Conservation (phyloP, 495 filamentous ascomycete species). For the Rostrohypoxylon terebratum region DNA sequence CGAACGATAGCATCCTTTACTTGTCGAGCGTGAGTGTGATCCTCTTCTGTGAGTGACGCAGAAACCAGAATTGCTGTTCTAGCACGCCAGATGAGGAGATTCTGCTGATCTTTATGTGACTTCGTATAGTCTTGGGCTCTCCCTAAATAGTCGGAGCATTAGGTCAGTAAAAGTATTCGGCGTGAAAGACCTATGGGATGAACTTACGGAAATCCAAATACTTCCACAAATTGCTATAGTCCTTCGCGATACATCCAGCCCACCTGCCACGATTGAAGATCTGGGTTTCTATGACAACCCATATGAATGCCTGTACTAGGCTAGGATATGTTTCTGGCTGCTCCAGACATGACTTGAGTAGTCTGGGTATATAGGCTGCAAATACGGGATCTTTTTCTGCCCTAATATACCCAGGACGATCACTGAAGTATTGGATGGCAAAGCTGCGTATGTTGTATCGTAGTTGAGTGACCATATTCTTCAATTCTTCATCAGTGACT, state of each 20-base stretch:
- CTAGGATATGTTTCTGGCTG: background rate
- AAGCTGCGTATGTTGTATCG: background rate
- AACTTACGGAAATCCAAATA: background rate
- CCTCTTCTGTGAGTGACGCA: background rate
- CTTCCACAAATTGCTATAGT: background rate
- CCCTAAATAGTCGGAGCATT: background rate
- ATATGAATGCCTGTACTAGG: conserved; percentile 1
- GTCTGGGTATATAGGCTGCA: background rate
- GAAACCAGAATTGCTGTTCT: background rate
- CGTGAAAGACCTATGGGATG: background rate
- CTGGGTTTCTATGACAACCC: background rate
- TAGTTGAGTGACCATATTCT: background rate
- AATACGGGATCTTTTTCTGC: background rate
- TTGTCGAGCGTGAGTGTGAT: background rate
- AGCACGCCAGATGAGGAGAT: background rate
- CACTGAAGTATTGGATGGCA: conserved; percentile 2
- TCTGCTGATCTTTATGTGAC: background rate
- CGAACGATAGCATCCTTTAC: background rate
- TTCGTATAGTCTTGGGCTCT: background rate
- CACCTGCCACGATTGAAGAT: background rate
- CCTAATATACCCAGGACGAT: background rate
- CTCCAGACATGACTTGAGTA: background rate
- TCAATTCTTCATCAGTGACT: conserved; percentile 6
- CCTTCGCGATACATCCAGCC: background rate
- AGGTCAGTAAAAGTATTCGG: background rate